Base-by-base conservation (phyloP, 164 flowering plant species). In the Buxus sempervirens region DNA sequence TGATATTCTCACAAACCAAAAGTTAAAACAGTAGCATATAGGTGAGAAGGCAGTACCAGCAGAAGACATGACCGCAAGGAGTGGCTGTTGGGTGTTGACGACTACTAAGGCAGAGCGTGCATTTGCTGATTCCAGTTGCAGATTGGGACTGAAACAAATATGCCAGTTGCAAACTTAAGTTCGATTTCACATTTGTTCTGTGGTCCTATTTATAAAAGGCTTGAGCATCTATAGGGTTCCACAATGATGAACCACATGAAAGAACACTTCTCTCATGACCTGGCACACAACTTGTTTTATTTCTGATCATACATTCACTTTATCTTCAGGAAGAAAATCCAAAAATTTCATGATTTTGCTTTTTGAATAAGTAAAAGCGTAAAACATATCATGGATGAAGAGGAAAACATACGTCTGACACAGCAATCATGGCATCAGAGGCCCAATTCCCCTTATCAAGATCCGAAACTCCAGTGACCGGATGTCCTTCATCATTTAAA, bases 31-130 rank as follows among this genome's bases (percentile, higher is more conserved):
- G 51, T n/a, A 18, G 26, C 16, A 58, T 53, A 62, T 28, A 23
- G 61, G 58, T 9, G 24, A 23, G 36, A 65, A 69, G 57, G 38
- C 41, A 60, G 21, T 81, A 95, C 99, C 97, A 95, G 83, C 99
- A 95, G 80, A 95, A 95, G 62, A 95, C 97, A 78, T 95, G 97
- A 65, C 99, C 99, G 65, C 99, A 92, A 41, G 97, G 86, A n/a
- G 97, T 95, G 56, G 97, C 94, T 22, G 99, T 92, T 51, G 99
- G 99, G 68, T 89, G 81, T 68, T 88, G 88, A 62, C 99, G 89
- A 67, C 78, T 81, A 69, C 97, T 87, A 32, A 90, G 84, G 78
- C 97, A 90, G 58, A 92, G 90, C 4, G 96, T 92, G 81, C 97
- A 95, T 85, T 95, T 95, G 79, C 96, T 85, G 42, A 78, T 66